Evolutionary conservation across 1,284 basidiomycete genomes (phyloP).

Genomic region (Apiotrichum domesticum): DNA sequence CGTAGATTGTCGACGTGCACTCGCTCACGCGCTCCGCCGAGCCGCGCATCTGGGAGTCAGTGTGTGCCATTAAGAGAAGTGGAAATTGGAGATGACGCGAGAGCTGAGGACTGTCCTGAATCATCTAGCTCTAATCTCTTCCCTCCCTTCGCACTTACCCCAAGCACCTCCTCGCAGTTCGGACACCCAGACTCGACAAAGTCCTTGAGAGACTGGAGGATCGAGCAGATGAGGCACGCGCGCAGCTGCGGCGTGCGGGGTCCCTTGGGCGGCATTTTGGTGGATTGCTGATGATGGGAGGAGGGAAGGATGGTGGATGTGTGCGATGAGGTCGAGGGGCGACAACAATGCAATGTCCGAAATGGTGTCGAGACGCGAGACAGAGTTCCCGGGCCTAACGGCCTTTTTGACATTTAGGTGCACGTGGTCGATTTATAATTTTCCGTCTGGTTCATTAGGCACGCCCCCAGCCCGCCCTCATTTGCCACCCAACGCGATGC

Average conservation of each 20-base stretch:
- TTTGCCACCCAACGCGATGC: slow-evolving; percentile 22
- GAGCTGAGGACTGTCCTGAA: too few species aligned
- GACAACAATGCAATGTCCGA: too few species aligned
- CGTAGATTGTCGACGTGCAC: slow-evolving; percentile 91
- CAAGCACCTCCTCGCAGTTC: slow-evolving; percentile 92
- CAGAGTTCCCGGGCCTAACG: too few species aligned
- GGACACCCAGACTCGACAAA: slow-evolving; percentile 85
- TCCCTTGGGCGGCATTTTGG: slow-evolving; percentile 27
- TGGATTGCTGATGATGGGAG: neutral
- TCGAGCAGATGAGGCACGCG: slow-evolving; percentile 87
- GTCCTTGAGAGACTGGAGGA: slow-evolving; percentile 76
- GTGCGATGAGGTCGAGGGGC: too few species aligned
- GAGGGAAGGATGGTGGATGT: too few species aligned
- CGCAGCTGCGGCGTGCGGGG: slow-evolving; percentile 54
- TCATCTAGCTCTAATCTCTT: too few species aligned
- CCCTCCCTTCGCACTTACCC: slow-evolving; percentile 53
- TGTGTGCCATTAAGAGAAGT: too few species aligned
- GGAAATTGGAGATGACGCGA: neutral
- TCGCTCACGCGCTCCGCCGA: slow-evolving; percentile 72
- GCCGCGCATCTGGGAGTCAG: slow-evolving; percentile 67
- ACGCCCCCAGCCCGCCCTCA: too few species aligned
- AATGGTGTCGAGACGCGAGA: too few species aligned
- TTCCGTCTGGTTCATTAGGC: too few species aligned
- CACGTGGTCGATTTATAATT: too few species aligned
- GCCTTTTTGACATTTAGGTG: too few species aligned